A percentile compares a stretch with the other conserved stretches of the same genome.
Conservation (phyloP, 2,329 filamentous ascomycete genomes). For the Talaromyces sp. region DNA sequence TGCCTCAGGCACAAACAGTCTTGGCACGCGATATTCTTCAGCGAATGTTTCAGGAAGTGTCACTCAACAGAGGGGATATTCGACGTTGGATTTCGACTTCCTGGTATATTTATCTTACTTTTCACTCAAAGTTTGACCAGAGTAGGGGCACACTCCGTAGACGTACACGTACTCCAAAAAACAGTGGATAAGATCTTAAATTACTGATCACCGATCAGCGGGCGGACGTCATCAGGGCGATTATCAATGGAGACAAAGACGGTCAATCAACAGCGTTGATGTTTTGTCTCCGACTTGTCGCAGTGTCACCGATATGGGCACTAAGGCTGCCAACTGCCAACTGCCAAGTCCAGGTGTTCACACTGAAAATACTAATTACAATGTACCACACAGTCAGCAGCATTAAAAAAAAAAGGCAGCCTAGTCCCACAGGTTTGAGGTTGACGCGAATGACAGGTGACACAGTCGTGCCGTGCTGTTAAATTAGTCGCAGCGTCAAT, state of each 20-base stretch:
- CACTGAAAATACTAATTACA: too few species aligned
- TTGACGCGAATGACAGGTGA: neutral
- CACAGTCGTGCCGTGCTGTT: neutral
- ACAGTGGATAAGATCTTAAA: neutral
- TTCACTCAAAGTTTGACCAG: too few species aligned
- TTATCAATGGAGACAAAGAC: neutral
- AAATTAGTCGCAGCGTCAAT: neutral
- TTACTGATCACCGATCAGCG: neutral
- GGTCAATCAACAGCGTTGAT: neutral
- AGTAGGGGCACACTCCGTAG: neutral
- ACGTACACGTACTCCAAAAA: neutral
- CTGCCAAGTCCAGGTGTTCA: too few species aligned
- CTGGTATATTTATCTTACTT: neutral
- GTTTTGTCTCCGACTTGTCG: neutral
- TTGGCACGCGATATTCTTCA: neutral
- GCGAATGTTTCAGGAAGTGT: too few species aligned
- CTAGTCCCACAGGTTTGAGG: neutral
- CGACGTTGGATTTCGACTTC: neutral
- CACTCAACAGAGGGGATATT: too few species aligned
- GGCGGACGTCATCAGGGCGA: neutral
- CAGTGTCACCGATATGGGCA: too few species aligned
- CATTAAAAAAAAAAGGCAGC: neutral
- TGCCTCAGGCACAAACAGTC: neutral
- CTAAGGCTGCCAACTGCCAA: too few species aligned
- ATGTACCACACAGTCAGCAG: neutral